Evolutionary conservation across 2,329 filamentous ascomycete species (phyloP), one percentile per base, ranked within the genome.

Genomic region (Teratosphaeria zuluensis): DNA sequence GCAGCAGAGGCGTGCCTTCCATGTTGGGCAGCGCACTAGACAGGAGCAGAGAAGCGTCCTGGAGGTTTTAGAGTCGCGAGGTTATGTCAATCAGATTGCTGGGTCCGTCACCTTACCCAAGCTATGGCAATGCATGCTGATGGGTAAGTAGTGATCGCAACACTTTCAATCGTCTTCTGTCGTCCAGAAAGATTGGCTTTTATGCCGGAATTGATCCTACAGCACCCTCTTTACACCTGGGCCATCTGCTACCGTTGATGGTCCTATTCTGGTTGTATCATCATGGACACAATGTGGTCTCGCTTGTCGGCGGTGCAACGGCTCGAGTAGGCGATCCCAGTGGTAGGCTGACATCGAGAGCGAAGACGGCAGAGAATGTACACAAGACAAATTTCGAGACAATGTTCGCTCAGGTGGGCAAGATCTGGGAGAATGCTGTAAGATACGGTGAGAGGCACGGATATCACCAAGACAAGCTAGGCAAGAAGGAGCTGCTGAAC

Each of bases 161-260:
- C 51, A 76, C 77, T 52, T 80, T 92, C 66, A 80, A 84, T 56
- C 79, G 81, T 63, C 76, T 89, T 24, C 81, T 94, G 76, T 81
- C 79, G 4, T 72, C 76, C 30, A 86, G 85, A 69, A 80, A 86
- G 61, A 83, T 90, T 65, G 87, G 86, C 62, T 85, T 82, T 60
- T 95, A 95, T 68, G 87, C 89, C 56, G 90, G 90, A 65, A 83
- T 94, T 67, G 90, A 95, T 69, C 89, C 90, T 4, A 94, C 90
- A 0, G 89, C 88, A 14, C 78, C 83, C 58, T 94, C 89, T 1
- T 77, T 94, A 60, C 90, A 95, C 67, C 78, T 94, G 53, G 90
- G 90, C 59, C 89, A 95, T 69, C 78, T 95, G 5, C 77, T 94
- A 14, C 87, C 90, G 24, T 78, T 92, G 57, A 94, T 94, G 89